phyloP scores from a whole-genome alignment of 192 early-diverging fungal genomes.

The Backusella luteola region DNA sequence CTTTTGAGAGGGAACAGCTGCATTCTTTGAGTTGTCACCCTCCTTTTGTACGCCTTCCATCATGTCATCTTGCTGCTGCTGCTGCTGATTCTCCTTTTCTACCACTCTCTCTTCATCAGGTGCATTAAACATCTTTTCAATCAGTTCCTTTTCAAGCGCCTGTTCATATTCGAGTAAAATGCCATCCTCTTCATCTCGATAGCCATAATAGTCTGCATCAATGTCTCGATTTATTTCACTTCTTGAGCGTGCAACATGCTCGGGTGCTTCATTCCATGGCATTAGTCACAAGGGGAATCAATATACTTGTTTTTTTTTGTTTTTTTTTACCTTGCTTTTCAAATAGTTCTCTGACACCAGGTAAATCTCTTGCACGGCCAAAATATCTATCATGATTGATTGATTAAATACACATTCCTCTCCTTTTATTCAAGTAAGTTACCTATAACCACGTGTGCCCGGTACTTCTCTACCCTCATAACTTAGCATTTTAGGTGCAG shows the following conservation, averaged over 20 bases:
- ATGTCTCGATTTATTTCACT: conserved; percentile 73
- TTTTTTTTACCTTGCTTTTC: conserved; percentile 61
- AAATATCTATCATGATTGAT: conserved; percentile 62
- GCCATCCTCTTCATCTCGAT: conserved; percentile 89
- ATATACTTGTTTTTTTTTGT: not conserved
- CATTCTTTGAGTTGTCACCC: conserved; percentile 30
- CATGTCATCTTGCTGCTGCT: not conserved
- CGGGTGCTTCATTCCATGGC: conserved; percentile 26
- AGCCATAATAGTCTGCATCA: conserved; percentile 96
- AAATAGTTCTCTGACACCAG: conserved; percentile 91
- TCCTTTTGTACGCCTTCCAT: conserved; percentile 22
- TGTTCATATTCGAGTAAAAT: conserved; percentile 76
- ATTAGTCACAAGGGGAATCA: no score
- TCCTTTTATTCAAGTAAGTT: not conserved
- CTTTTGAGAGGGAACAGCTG: conserved; percentile 64
- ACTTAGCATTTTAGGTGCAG: conserved; percentile 77
- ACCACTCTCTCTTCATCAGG: conserved; percentile 3
- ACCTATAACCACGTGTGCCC: conserved; percentile 90
- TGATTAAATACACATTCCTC: not conserved
- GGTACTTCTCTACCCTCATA: conserved; percentile 87
- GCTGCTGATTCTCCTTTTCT: conserved; percentile 2
- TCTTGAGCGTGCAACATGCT: conserved; percentile 54
- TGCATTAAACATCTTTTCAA: conserved; percentile 19
- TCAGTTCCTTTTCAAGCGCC: conserved; percentile 49
- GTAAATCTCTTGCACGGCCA: conserved; percentile 92